Evolutionary conservation across 345 rosid species (phyloP), one percentile per base, ranked within the genome.

Genomic region (Moricandia moricandioides): DNA sequence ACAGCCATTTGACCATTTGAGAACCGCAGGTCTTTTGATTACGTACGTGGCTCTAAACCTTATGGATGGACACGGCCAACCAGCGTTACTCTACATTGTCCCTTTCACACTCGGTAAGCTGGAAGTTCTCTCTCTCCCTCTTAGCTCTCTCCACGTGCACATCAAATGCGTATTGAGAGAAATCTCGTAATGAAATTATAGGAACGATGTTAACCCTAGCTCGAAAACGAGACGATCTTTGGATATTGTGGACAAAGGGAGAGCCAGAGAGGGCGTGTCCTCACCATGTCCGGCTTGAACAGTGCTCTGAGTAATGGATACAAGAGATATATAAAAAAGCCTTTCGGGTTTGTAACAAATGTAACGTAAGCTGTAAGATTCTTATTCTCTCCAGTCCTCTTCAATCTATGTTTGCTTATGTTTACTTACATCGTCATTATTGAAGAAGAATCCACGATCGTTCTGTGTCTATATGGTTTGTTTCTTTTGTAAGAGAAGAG

Each of bases 61-160:
- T 79, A 91, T 92, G 97, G 97, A 90, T 69, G 97, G 97, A n/a
- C 99, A 88, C 8, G 99, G 99, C 51, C 97, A 91, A 75, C 97
- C 96, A 0, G 99, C 99, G 17, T 74, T 92, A 76, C 93, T 92
- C 61, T 95, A 95, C 82, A 92, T 95, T 31, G 97, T 90, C 62
- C 97, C 99, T 2, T 95, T 95, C 79, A 92, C 92, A 3, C 89
- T 95, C 0, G 99, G 99, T 95, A 90, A 82, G 62, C 33, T 5
- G 0, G 11, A 34, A 62, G 26, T 8, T 31, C 16, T 57, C 56
- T 69, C 9, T 57, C 13, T 21, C 24, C 2, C 24, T 21, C 24
- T 34, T 1, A 16, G 12, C 29, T 12, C 29, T 62, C 45, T 34
- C 45, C 65, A n/a, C n/a, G n/a, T n/a, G n/a, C n/a, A n/a, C n/a